A percentile compares a stretch with the other conserved stretches of the same genome.
These are phyloP conservation scores for Teratosphaeriaceae sp. DNA, from an alignment of 2,329 filamentous ascomycete genomes.

Conservation along the genomic window DNA sequence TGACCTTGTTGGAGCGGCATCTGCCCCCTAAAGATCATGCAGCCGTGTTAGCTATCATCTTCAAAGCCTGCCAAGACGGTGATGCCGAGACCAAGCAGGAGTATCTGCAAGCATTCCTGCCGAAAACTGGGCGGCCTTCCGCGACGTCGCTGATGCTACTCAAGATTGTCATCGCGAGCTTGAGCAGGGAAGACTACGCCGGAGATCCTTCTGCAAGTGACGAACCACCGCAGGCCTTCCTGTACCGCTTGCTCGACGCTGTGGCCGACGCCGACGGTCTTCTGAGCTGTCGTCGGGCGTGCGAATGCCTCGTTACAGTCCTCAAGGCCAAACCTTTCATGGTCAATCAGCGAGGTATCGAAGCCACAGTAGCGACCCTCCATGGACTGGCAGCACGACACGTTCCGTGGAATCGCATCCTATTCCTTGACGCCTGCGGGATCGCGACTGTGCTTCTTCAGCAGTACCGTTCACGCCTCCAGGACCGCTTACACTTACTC, in stretches of 20 bases:
- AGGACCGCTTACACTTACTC: slow-evolving; percentile 55
- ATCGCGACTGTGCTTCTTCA: slow-evolving; percentile 47
- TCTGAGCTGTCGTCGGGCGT: slow-evolving; percentile 4
- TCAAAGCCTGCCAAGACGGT: neutral
- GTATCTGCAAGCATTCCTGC: neutral
- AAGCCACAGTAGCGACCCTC: neutral
- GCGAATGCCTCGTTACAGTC: slow-evolving; percentile 14
- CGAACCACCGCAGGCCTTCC: neutral
- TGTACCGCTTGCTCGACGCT: neutral
- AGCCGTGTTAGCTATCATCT: neutral
- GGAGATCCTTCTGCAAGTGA: neutral
- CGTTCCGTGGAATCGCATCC: slow-evolving; percentile 8
- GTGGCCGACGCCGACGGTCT: neutral
- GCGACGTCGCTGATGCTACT: neutral
- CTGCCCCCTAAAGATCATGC: neutral
- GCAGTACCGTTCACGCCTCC: slow-evolving; percentile 52
- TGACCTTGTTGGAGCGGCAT: neutral
- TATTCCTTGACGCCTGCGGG: slow-evolving; percentile 50
- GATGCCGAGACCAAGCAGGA: neutral
- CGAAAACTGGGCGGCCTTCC: neutral
- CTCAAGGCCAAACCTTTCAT: slow-evolving; percentile 29
- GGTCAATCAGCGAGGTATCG: slow-evolving; percentile 21
- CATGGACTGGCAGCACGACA: neutral
- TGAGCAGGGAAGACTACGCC: slow-evolving; percentile 1
- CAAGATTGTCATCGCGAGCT: neutral